Evolutionary conservation across 2,329 filamentous ascomycete genomes (phyloP).

Genomic region (Aureobasidium sp.): DNA sequence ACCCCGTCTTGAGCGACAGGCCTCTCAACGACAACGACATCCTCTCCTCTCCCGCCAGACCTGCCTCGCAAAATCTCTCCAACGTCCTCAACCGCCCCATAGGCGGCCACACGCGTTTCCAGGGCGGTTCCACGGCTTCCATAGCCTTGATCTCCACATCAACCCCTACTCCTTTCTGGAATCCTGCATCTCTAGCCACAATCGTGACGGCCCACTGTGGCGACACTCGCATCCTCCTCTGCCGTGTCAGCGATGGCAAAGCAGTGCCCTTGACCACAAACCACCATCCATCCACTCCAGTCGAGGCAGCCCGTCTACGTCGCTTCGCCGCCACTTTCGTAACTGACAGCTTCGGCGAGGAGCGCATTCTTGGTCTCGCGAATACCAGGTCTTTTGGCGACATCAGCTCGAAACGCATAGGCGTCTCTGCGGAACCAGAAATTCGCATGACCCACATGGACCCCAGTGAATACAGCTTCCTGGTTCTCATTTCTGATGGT

Average conservation of each 20-base stretch:
- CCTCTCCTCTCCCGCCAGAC: conserved; percentile 55
- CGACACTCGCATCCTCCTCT: conserved; percentile 85
- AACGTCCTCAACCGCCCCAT: conserved; percentile 52
- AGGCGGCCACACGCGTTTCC: conserved; percentile 69
- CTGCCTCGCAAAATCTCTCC: conserved; percentile 32
- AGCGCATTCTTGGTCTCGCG: conserved; percentile 85
- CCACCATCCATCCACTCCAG: conserved; percentile 83
- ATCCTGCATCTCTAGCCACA: conserved; percentile 77
- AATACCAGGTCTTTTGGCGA: conserved; percentile 95
- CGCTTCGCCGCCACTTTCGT: conserved; percentile 83
- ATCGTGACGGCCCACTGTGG: conserved; percentile 85
- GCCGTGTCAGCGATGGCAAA: conserved; percentile 73
- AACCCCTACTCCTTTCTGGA: conserved; percentile 89
- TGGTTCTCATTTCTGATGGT: conserved; percentile 84
- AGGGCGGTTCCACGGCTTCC: conserved; percentile 88
- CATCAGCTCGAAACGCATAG: conserved; percentile 82
- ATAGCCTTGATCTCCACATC: conserved; percentile 87
- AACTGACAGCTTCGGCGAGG: conserved; percentile 94
- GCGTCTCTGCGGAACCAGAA: conserved; percentile 90
- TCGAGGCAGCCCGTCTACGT: conserved; percentile 74
- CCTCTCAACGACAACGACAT: conserved; percentile 83
- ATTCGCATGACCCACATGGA: conserved; percentile 70
- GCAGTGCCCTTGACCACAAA: conserved; percentile 79
- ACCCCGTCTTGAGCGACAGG: conserved; percentile 62
- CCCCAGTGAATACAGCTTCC: conserved; percentile 79